phyloP scores from a whole-genome alignment of 1,284 basidiomycete species.

The Neonothopanus nambi region DNA sequence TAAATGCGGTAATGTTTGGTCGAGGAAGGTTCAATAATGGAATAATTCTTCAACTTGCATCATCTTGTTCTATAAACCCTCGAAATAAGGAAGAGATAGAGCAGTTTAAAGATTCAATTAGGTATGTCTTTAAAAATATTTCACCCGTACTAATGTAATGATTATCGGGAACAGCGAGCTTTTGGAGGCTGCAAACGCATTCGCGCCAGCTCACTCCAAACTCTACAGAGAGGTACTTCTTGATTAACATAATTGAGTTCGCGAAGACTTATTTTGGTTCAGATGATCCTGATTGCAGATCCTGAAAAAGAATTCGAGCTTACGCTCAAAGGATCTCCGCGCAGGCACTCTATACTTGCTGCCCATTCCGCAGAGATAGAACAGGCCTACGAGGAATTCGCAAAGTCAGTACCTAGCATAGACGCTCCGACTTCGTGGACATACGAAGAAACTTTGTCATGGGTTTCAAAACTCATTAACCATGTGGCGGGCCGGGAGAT shows the following conservation, averaged over 20 bases:
- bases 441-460: neutral
- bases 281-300: slow-evolving; percentile 1
- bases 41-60: slow-evolving; percentile 21
- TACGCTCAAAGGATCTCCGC: neutral
- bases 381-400: neutral
- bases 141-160: neutral
- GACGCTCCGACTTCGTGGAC: neutral
- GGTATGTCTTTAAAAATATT: neutral
- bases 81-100: neutral
- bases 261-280: neutral
- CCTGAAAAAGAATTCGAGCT: neutral
- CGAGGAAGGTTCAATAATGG: slow-evolving; percentile 22
- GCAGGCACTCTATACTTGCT: neutral
- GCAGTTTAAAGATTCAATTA: neutral
- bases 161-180: neutral
- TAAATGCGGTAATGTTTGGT: slow-evolving; percentile 24
- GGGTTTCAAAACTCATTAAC: neutral
- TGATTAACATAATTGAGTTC: neutral
- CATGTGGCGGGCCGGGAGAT: neutral
- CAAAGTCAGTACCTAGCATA: neutral
- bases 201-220: neutral
- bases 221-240: neutral
- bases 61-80: neutral
- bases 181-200: neutral
- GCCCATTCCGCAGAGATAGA: neutral